Conservation (phyloP, 2,329 filamentous ascomycete species). For the Apiospora phragmitis region DNA sequence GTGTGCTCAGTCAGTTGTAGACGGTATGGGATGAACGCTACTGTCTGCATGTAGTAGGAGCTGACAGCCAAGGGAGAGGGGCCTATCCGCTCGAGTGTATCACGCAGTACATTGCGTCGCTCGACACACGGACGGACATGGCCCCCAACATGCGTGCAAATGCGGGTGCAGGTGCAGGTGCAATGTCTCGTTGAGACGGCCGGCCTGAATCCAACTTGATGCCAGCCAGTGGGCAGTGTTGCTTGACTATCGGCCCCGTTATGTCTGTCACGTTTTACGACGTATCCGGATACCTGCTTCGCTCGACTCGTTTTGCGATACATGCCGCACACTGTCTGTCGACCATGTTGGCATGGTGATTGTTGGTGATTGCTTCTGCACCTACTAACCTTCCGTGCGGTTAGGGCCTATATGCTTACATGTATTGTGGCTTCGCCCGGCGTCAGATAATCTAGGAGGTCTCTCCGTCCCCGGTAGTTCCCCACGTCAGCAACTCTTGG, state of each 20-base stretch:
- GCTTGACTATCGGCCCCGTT: background rate
- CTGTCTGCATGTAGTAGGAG: background rate
- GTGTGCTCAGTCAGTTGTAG: background rate
- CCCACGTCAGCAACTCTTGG: background rate
- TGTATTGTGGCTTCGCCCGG: background rate
- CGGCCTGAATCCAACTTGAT: background rate
- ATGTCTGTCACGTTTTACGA: background rate
- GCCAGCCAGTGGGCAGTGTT: background rate
- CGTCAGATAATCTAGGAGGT: constrained; percentile 2
- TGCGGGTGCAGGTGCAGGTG: background rate
- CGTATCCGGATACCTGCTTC: background rate
- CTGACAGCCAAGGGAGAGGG: background rate
- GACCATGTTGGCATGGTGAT: background rate
- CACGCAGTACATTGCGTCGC: background rate
- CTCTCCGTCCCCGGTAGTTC: background rate
- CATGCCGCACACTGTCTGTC: background rate
- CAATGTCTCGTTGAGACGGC: background rate
- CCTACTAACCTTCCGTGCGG: background rate
- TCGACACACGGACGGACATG: background rate
- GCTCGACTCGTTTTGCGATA: background rate
- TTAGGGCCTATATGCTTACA: background rate
- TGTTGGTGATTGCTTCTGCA: background rate
- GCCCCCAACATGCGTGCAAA: background rate
- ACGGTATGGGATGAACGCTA: background rate
- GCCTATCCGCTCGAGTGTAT: background rate